Evolutionary conservation across 139 green algal species (phyloP).

Genomic region (Chlamydomonas sphaeroides): DNA sequence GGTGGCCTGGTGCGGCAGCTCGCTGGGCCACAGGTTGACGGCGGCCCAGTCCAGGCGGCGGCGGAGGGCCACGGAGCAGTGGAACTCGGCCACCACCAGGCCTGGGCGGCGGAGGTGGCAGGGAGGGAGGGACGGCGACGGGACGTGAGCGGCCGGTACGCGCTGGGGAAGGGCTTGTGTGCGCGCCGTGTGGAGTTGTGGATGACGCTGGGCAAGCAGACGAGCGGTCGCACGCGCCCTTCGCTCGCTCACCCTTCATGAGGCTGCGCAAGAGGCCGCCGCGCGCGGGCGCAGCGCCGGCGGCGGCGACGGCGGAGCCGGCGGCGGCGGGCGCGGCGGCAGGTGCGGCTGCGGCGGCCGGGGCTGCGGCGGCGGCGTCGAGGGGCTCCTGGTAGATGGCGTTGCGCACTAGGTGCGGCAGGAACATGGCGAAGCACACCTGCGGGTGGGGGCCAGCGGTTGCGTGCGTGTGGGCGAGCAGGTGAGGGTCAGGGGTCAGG

Average conservation of each 20-base stretch:
- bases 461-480: no score
- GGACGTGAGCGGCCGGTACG: not conserved
- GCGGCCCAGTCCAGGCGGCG: constrained; percentile 45
- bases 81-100: constrained; percentile 48
- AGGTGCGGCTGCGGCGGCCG: not conserved
- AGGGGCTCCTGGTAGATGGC: constrained; percentile 33
- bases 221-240: no score
- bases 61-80: constrained; percentile 44
- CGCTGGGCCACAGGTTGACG: constrained; percentile 54
- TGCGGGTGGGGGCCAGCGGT: no score
- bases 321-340: not conserved
- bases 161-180: no score
- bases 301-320: not conserved
- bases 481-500: no score
- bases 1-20: constrained; percentile 30
- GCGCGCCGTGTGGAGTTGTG: no score
- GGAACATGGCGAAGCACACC: constrained; percentile 57
- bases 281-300: not conserved
- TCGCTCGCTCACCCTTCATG: no score
- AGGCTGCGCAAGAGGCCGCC: constrained; percentile 2
- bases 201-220: no score
- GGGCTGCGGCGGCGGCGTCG: not conserved
- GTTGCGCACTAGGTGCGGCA: constrained; percentile 51
- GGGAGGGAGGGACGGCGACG: not conserved
- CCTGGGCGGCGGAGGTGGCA: not conserved